Base-by-base conservation (phyloP, 2,329 filamentous ascomycete species). In the Alternaria rosae region DNA sequence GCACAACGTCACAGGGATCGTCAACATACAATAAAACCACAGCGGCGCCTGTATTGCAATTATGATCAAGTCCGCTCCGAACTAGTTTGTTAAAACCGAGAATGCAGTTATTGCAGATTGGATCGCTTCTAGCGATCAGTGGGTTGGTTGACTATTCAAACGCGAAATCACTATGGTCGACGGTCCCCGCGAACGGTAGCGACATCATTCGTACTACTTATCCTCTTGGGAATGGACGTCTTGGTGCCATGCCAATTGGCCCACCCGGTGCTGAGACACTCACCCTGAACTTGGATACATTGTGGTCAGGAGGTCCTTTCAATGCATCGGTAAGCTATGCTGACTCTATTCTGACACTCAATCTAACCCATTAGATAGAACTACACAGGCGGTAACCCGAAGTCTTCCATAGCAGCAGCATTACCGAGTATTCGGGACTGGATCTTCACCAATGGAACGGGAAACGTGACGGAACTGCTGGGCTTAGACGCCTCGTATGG, bases 271-370 rank as follows among this genome's bases (percentile, higher is more conserved):
- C 72, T 2, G 83, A 85, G 51, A 80, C 77, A 23, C 54, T 85
- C 6, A 79, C 76, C 20, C 57, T 86, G 38, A 86, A 86, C 52
- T 65, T 84, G 17, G 84, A 86, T 59, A 82, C 78, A 2, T 65
- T 86, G 2, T 86, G 84, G 84, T 82, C 81, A 3, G 84, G 83
- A 3, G 84, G 84, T 0, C 84, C 84, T 0, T 86, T 86, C 58
- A 77, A 83, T 57, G 73, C 70, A 41, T 70, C 71, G 17, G 82
- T 82, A 66, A 67, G 75, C 63, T 13, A 1, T 1, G 5, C 5
- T 6, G 1, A 23, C 9, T n/a, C 12, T 5, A 1, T 28, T 6
- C 5, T 13, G 9, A 1, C 1, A 17, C 25, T 11, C 13, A 23
- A 48, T 23, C 42, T 56, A 20, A 43, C 45, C 5, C 5, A n/a